Evolutionary conservation across 1,139 yeast species (phyloP).

Genomic region (Diutina pseudorugosa): DNA sequence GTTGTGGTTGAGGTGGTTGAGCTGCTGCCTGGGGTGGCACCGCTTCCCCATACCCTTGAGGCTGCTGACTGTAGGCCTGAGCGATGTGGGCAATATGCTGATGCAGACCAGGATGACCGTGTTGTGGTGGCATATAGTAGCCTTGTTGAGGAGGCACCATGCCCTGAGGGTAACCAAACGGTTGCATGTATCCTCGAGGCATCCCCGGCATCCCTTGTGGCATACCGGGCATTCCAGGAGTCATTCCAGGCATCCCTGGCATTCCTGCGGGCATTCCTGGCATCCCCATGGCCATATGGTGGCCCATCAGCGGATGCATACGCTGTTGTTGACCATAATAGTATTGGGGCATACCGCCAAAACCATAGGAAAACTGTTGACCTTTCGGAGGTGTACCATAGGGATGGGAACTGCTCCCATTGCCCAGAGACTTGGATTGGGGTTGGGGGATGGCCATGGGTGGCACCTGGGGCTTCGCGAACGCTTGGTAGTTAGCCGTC

Average conservation of each 20-base stretch:
- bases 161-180: neutral
- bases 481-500: conserved; percentile 6
- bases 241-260: neutral
- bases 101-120: neutral
- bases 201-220: conserved; percentile 7
- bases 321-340: conserved; percentile 6
- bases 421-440: conserved; percentile 5
- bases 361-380: conserved; percentile 1
- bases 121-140: neutral
- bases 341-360: conserved; percentile 3
- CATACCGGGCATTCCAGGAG: neutral
- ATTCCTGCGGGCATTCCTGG: neutral
- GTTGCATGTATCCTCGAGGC: conserved; percentile 1
- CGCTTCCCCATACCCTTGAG: neutral
- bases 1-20: neutral
- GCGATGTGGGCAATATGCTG: neutral
- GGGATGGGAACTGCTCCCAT: conserved; percentile 9
- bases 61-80: neutral
- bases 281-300: neutral
- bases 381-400: conserved; percentile 6
- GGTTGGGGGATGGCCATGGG: conserved; percentile 6
- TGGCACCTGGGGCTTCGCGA: conserved; percentile 6
- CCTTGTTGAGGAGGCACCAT: neutral
- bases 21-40: neutral
- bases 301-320: conserved; percentile 8